A percentile compares a stretch with the other conserved stretches of the same genome.
Conservation (phyloP, 2,329 filamentous ascomycete genomes). For the Claviceps paspali region DNA sequence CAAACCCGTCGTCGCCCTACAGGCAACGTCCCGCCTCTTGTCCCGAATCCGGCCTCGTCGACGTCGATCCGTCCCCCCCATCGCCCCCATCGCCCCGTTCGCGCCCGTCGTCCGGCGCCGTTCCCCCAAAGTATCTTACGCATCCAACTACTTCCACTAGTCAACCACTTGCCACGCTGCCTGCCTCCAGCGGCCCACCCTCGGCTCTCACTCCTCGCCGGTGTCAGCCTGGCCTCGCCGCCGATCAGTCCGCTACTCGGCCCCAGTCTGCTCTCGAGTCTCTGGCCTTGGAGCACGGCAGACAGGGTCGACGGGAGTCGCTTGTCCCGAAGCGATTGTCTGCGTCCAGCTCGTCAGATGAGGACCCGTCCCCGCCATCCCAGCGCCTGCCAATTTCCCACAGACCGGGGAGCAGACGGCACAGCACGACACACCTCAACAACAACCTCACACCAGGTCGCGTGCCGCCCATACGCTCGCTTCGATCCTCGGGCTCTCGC, state of each 20-base stretch:
- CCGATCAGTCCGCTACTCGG: background rate
- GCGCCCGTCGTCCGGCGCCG: slow-evolving; percentile 10
- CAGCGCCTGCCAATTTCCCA: slow-evolving; percentile 35
- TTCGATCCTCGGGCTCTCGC: slow-evolving; percentile 41
- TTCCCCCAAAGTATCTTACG: slow-evolving; percentile 17
- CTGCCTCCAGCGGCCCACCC: slow-evolving; percentile 20
- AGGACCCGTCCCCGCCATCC: slow-evolving; percentile 25
- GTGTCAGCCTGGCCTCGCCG: slow-evolving; percentile 15
- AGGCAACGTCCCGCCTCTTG: slow-evolving; percentile 8
- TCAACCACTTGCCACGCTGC: slow-evolving; percentile 24
- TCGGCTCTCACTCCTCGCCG: slow-evolving; percentile 18
- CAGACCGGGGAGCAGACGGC: slow-evolving; percentile 22
- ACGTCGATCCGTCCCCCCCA: slow-evolving; percentile 10
- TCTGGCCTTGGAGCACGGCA: slow-evolving; percentile 8
- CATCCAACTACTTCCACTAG: too few species aligned
- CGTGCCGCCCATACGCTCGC: slow-evolving; percentile 39
- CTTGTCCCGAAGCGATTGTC: slow-evolving; percentile 28
- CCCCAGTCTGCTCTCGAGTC: slow-evolving; percentile 10
- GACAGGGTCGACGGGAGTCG: slow-evolving; percentile 31
- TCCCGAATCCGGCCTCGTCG: slow-evolving; percentile 9
- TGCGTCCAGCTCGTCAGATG: slow-evolving; percentile 28
- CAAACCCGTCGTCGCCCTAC: slow-evolving; percentile 1
- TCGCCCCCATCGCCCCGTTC: slow-evolving; percentile 9
- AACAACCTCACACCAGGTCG: slow-evolving; percentile 20
- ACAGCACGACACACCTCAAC: slow-evolving; percentile 16